Conservation (phyloP, 2,329 filamentous ascomycete genomes). For the Fusarium nodosum region DNA sequence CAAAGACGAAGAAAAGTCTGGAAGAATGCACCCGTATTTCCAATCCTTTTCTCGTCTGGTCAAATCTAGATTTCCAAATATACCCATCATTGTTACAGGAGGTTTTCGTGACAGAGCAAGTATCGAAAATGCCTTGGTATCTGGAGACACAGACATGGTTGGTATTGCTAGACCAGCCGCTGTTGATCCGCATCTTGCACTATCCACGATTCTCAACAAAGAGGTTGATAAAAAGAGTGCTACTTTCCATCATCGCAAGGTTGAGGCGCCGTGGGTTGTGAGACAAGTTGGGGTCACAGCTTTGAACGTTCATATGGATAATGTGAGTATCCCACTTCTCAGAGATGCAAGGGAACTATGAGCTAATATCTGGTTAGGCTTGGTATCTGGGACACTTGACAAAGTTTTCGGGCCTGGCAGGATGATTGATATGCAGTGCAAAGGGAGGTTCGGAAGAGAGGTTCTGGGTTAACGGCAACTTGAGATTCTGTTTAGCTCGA, state of each 20-base stretch:
- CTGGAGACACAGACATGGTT: neutral
- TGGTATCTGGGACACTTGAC: neutral
- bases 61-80: neutral
- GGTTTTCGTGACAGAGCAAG: neutral
- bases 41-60: neutral
- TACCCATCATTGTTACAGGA: neutral
- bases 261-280: neutral
- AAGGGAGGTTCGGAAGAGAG: too few species aligned
- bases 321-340: neutral
- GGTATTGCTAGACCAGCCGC: neutral
- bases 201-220: neutral
- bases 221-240: neutral
- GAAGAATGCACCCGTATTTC: slow-evolving; percentile 4
- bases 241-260: neutral
- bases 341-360: too few species aligned
- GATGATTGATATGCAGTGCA: neutral
- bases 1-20: neutral
- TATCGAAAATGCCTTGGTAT: neutral
- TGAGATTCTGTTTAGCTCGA: too few species aligned
- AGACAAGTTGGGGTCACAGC: neutral
- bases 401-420: neutral
- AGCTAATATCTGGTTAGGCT: neutral
- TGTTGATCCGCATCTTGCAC: neutral
- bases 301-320: slow-evolving; percentile 2
- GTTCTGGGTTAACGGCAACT: neutral